Percentiles rank a stretch among this genome's conserved stretches.
Evolutionary conservation across 441 rosid genomes (phyloP).

Genomic region (Eutrema salsugineum): DNA sequence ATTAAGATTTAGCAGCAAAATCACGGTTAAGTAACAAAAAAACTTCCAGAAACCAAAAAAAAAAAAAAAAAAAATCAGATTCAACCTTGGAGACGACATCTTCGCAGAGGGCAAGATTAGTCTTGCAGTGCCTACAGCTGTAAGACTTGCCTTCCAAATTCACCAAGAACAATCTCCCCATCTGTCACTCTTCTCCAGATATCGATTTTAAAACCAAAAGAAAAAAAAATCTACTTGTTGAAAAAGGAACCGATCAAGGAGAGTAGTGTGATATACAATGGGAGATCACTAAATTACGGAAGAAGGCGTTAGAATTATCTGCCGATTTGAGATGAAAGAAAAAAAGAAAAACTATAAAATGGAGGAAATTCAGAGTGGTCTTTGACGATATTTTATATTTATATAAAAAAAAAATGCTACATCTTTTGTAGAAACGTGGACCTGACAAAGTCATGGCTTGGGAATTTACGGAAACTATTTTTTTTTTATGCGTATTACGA

Average conservation of each 20-base stretch:
- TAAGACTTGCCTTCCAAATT: conserved; percentile 83
- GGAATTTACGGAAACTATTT: conserved; percentile 15
- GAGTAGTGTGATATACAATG: not conserved
- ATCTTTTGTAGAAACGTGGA: conserved; percentile 21
- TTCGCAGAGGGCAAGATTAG: conserved; percentile 70
- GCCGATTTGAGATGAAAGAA: conserved; percentile 1
- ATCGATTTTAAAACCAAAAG: too few species aligned
- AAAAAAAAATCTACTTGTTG: not conserved
- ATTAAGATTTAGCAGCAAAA: conserved; percentile 9
- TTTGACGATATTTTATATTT: not conserved
- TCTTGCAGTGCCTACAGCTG: conserved; percentile 88
- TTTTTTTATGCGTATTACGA: not conserved
- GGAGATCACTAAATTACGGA: not conserved
- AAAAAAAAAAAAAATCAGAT: not conserved
- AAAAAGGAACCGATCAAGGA: not conserved
- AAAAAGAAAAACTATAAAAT: not conserved
- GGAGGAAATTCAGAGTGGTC: not conserved
- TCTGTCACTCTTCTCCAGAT: conserved; percentile 9
- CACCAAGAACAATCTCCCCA: conserved; percentile 92
- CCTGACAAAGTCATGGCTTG: conserved; percentile 13
- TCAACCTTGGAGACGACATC: conserved; percentile 82
- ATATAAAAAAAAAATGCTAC: not conserved
- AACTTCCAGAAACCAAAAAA: not conserved
- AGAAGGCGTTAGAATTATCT: not conserved
- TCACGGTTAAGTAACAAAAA: not conserved